phyloP scores from a whole-genome alignment of 768 basidiomycete genomes.

The Brasilioporus rufonigricans region DNA sequence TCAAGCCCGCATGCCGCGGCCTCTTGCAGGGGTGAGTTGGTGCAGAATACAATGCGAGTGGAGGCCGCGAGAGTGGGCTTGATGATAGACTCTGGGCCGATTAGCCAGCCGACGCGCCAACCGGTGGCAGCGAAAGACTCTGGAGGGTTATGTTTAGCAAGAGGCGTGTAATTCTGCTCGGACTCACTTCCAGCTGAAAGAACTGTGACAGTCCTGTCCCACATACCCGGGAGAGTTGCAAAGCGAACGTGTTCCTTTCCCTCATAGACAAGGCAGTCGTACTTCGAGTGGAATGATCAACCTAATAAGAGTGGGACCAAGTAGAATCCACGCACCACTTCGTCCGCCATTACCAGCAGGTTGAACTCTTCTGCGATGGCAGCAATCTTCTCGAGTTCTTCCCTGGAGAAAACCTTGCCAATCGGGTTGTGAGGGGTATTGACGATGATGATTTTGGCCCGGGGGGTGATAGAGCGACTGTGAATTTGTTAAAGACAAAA shows the following conservation, averaged over 20 bases:
- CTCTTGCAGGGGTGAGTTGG: constrained; percentile 93
- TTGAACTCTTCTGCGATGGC: constrained; percentile 88
- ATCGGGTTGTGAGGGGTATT: constrained; percentile 98
- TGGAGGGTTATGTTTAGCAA: constrained; percentile 27
- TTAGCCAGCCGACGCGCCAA: constrained; percentile 96
- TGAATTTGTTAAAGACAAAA: constrained; percentile 3
- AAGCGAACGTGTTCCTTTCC: constrained; percentile 88
- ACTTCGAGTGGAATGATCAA: constrained; percentile 44
- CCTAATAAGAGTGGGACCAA: not conserved
- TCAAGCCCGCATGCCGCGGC: constrained; percentile 90
- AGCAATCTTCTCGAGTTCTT: constrained; percentile 85
- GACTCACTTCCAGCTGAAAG: constrained; percentile 89
- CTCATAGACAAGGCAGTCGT: constrained; percentile 91
- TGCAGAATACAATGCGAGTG: constrained; percentile 94
- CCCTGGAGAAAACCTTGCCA: constrained; percentile 90
- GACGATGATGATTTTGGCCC: constrained; percentile 91
- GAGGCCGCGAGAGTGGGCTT: constrained; percentile 84
- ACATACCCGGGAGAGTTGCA: constrained; percentile 95
- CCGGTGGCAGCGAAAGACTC: constrained; percentile 97
- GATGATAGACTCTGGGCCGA: constrained; percentile 82
- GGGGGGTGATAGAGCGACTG: constrained; percentile 80
- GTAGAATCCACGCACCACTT: constrained; percentile 70
- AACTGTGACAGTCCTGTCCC: constrained; percentile 96
- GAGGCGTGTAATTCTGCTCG: not conserved
- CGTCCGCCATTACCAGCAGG: constrained; percentile 90